Conservation (phyloP, 257 asterid genomes). For the Pogostemon cablin region DNA sequence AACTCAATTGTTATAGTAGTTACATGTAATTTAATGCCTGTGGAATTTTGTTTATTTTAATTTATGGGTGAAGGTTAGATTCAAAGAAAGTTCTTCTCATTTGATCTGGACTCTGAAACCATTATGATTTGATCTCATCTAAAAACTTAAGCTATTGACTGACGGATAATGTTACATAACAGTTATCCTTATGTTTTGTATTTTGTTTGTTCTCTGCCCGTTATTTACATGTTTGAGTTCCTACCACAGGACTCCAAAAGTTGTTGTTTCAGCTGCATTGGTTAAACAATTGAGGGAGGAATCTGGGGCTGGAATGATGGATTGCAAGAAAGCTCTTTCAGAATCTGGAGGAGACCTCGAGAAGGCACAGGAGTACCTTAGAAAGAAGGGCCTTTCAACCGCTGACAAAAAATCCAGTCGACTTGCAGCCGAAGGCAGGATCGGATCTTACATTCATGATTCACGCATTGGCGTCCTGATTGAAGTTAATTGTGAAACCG, state of each 20-base stretch:
- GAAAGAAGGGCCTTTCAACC: slow-evolving; percentile 89
- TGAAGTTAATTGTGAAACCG: slow-evolving; percentile 96
- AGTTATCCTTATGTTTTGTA: background rate
- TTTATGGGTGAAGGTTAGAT: background rate
- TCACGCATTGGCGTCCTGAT: slow-evolving; percentile 94
- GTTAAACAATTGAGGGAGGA: slow-evolving; percentile 94
- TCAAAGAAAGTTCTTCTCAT: background rate
- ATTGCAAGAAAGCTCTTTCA: slow-evolving; percentile 94
- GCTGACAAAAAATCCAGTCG: slow-evolving; percentile 97
- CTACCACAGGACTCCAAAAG: slow-evolving; percentile 58
- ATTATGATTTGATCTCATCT: background rate
- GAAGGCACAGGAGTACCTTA: slow-evolving; percentile 88
- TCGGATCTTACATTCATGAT: slow-evolving; percentile 86
- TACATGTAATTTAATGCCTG: background rate
- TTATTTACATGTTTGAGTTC: slow-evolving; percentile 18
- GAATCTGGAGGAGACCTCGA: slow-evolving; percentile 89
- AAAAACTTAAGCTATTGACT: background rate
- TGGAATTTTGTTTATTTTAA: background rate
- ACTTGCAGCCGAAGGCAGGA: slow-evolving; percentile 94
- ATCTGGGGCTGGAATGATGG: slow-evolving; percentile 99
- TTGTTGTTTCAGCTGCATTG: slow-evolving; percentile 67
- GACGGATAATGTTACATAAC: background rate
- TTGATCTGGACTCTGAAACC: background rate
- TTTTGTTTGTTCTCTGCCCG: background rate
- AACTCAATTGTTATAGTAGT: background rate